Evolutionary conservation across 2,329 filamentous ascomycete species (phyloP).

Genomic region (Venturia asperata): DNA sequence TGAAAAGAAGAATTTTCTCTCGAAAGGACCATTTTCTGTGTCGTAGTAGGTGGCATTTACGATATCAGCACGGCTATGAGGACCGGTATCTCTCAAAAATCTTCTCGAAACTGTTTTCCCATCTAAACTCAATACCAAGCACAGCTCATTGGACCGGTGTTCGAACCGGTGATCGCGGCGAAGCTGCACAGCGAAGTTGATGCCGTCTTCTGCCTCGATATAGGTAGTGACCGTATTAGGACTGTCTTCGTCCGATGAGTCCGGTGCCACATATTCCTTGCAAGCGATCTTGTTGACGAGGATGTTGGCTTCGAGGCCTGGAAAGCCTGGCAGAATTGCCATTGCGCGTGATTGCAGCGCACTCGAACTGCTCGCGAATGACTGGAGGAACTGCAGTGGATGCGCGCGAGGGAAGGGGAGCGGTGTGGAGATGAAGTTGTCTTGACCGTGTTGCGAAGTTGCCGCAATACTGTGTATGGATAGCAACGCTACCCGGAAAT

Average conservation of each 20-base stretch:
- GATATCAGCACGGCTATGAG: background rate
- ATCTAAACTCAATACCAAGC: background rate
- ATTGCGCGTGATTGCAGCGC: background rate
- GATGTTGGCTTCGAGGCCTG: constrained; percentile 9
- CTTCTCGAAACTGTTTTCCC: no score
- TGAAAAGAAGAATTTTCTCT: constrained; percentile 1
- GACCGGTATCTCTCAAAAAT: no score
- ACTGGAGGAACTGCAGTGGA: background rate
- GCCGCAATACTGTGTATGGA: no score
- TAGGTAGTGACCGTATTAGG: background rate
- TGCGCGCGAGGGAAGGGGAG: no score
- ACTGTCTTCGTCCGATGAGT: background rate
- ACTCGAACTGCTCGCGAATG: background rate
- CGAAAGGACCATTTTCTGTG: background rate
- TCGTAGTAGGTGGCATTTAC: background rate
- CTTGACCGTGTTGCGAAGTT: no score
- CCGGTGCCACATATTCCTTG: constrained; percentile 16
- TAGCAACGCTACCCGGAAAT: no score
- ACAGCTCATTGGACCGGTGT: background rate
- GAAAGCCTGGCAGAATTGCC: constrained; percentile 18
- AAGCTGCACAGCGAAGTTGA: constrained; percentile 1
- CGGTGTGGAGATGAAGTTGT: no score
- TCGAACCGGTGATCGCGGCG: constrained; percentile 7
- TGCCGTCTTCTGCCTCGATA: constrained; percentile 1
- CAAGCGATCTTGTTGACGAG: background rate